phyloP scores from a whole-genome alignment of 805 yeast genomes.

The Metschnikowia vanudenii region DNA sequence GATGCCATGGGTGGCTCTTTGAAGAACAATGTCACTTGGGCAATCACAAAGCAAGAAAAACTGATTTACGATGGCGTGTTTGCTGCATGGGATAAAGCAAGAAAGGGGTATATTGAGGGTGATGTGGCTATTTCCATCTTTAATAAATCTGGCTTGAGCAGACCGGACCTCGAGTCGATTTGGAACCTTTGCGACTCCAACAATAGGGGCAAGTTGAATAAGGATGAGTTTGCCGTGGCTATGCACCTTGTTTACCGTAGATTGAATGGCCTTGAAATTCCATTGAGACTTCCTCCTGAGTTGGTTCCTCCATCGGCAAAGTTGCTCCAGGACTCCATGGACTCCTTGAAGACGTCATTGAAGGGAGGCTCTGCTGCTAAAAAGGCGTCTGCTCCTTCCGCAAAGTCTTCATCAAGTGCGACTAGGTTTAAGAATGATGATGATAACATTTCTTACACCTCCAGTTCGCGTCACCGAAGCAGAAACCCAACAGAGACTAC shows the following conservation, averaged over 20 bases:
- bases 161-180: constrained; percentile 82
- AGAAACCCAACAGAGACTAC: constrained; percentile 24
- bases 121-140: constrained; percentile 81
- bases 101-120: constrained; percentile 73
- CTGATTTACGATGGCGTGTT: constrained; percentile 83
- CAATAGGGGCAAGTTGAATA: constrained; percentile 78
- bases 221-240: constrained; percentile 92
- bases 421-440: constrained; percentile 71
- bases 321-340: constrained; percentile 67
- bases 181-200: constrained; percentile 88
- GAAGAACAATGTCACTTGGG: constrained; percentile 65
- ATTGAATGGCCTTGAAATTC: constrained; percentile 84
- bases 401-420: constrained; percentile 27
- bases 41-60: constrained; percentile 86
- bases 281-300: constrained; percentile 80
- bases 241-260: constrained; percentile 95
- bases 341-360: constrained; percentile 66
- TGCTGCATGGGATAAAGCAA: constrained; percentile 75
- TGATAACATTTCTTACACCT: constrained; percentile 61
- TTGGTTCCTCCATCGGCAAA: constrained; percentile 83
- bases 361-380: constrained; percentile 31
- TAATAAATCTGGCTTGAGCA: constrained; percentile 84
- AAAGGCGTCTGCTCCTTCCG: constrained; percentile 19
- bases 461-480: constrained; percentile 62
- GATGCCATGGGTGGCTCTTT: constrained; percentile 42